Base-by-base conservation (phyloP, 805 yeast species). In the Priceomyces castillae region DNA sequence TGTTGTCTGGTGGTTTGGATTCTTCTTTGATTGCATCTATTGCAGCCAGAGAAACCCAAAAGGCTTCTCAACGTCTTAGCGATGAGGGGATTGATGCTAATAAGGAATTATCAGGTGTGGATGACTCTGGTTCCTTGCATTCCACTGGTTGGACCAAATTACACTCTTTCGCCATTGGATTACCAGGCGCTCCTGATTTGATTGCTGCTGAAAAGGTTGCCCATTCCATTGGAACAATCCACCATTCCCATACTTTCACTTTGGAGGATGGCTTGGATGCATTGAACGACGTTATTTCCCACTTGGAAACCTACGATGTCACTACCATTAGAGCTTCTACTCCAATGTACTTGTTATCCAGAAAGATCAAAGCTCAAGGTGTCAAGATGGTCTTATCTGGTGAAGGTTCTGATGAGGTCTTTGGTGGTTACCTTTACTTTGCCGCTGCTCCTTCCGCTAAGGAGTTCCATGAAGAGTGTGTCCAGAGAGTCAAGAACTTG, bases 301-400 rank as follows among this genome's bases (percentile, higher is more conserved):
- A 92, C 71, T 78, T 94, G 65, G 99, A 94, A 74, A 94, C 99
- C 28, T 94, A 84, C 61, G 99, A 94, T 66, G 99, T 94, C 53
- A 94, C 99, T 55, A 94, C 99, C 40, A 90, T 94, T 64, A 84
- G 99, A 72, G 99, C 99, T 26, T 90, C 98, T 7, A 94, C 99
- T 34, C 99, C 99, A 54, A 94, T 94, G 99, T 94, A 90, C 76
- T 74, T 94, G 58, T 75, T 94, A 54, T 85, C 96, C 12, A 81
- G 99, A 69, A 94, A 94, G 75, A 94, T 94, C 76, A 94, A 94
- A 77, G 99, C 99, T 41, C 97, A 92, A 71, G 99, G 99, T 68
- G 96, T 94, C 58, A 94, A 94, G 82, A 94, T 94, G 99, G 99
- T 94, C 33, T 74, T 94, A 46, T 87, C 96, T 30, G 99, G 99